phyloP scores from a whole-genome alignment of 1,284 basidiomycete genomes.

The Fomitiporia mediterranea region DNA sequence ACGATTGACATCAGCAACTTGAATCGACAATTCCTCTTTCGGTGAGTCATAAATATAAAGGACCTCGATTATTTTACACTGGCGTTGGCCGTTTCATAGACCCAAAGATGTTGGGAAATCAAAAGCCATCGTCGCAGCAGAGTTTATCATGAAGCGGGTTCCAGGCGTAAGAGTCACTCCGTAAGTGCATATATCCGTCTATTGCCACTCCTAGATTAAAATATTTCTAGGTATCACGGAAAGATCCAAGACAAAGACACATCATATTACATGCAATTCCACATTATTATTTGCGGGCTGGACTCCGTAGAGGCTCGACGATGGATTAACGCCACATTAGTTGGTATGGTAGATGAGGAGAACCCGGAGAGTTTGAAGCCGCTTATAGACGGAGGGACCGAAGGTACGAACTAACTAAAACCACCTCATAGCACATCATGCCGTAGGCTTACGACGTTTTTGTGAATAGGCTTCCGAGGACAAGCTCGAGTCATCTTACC shows the following conservation, averaged over 20 bases:
- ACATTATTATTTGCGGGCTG: constrained; percentile 95
- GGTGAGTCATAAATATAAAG: constrained; percentile 45
- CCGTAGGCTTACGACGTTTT: neutral
- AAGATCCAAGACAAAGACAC: constrained; percentile 98
- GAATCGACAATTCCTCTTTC: constrained; percentile 97
- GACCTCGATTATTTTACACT: neutral
- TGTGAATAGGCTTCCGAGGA: constrained; percentile 84
- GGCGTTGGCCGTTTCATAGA: constrained; percentile 40
- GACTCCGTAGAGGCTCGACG: constrained; percentile 95
- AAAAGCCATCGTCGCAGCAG: constrained; percentile 92
- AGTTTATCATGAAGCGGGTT: constrained; percentile 93
- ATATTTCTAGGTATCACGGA: constrained; percentile 71
- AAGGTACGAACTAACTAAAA: constrained; percentile 60
- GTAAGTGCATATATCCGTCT: constrained; percentile 42
- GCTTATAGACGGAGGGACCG: constrained; percentile 98
- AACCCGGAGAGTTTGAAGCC: constrained; percentile 93
- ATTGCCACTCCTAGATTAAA: constrained; percentile 21
- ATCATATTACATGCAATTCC: constrained; percentile 96
- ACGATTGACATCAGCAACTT: constrained; percentile 99
- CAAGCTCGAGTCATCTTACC: constrained; percentile 97
- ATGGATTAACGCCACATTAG: constrained; percentile 98
- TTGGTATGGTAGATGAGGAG: constrained; percentile 88
- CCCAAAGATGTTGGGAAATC: constrained; percentile 90
- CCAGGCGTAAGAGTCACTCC: constrained; percentile 93
- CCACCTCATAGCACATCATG: too few species aligned